Evolutionary conservation across 225 moss, liverwort and hornwort genomes (phyloP).

Genomic region (Bryoerythrophyllum caledonicum): DNA sequence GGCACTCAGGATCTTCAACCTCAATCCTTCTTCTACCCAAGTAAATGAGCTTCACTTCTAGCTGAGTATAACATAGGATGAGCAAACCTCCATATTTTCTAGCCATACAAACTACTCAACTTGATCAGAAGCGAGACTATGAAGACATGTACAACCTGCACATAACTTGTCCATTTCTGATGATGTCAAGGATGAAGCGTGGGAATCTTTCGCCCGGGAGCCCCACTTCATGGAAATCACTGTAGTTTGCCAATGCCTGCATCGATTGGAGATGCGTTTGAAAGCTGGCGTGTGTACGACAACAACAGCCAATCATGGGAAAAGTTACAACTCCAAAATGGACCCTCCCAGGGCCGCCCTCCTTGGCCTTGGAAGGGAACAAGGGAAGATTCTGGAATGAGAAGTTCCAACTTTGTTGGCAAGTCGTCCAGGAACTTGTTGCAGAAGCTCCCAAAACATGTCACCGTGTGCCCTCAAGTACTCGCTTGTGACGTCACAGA

Average conservation of each 20-base stretch:
- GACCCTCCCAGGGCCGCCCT: too few species aligned
- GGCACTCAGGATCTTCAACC: not conserved
- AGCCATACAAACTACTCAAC: not conserved
- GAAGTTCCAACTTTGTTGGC: not conserved
- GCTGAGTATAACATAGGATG: not conserved
- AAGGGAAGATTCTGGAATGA: not conserved
- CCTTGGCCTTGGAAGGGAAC: too few species aligned
- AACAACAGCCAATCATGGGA: too few species aligned
- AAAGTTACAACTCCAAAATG: too few species aligned
- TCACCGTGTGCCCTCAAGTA: not conserved
- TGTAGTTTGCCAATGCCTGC: too few species aligned
- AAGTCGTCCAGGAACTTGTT: not conserved
- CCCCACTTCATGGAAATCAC: too few species aligned
- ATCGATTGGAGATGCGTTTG: too few species aligned
- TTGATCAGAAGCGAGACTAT: not conserved
- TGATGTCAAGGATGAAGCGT: not conserved
- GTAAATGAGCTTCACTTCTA: not conserved
- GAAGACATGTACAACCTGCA: too few species aligned
- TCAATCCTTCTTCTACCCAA: not conserved
- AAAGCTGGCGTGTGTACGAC: too few species aligned
- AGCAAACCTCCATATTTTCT: not conserved
- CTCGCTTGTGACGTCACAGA: not conserved
- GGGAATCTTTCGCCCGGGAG: too few species aligned
- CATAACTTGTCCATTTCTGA: not conserved
- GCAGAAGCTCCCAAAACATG: not conserved